These are phyloP conservation scores for Takakia lepidozioides DNA, from an alignment of 225 moss, liverwort and hornwort species.

Conservation along the genomic window DNA sequence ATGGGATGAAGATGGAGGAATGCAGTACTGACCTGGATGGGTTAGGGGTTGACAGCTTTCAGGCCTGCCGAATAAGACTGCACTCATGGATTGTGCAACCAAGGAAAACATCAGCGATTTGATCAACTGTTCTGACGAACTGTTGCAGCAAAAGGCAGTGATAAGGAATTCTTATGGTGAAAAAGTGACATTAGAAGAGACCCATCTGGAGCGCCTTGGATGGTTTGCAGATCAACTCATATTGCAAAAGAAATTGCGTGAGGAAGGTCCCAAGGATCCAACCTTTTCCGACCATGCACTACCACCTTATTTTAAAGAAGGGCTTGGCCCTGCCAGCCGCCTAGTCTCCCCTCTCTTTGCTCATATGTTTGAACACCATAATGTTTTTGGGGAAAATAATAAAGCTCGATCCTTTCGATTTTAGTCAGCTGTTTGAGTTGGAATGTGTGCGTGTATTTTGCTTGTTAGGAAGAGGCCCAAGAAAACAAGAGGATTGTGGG, in stretches of 20 bases:
- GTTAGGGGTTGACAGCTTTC: conserved; percentile 71
- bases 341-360: conserved; percentile 56
- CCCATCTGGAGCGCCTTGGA: conserved; percentile 59
- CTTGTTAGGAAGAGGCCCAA: no score
- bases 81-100: conserved; percentile 77
- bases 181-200: conserved; percentile 54
- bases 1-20: no score
- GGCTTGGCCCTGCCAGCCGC: conserved; percentile 48
- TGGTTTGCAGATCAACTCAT: conserved; percentile 97
- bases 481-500: no score
- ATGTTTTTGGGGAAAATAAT: no score
- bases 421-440: no score
- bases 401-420: no score
- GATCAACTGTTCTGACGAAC: conserved; percentile 48
- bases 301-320: conserved; percentile 23
- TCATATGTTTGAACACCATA: conserved; percentile 35
- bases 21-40: no score
- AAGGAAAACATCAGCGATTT: conserved; percentile 60
- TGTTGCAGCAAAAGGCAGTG: conserved; percentile 59
- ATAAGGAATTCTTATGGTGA: conserved; percentile 80
- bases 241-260: conserved; percentile 59
- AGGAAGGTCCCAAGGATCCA: conserved; percentile 45
- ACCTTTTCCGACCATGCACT: conserved; percentile 32
- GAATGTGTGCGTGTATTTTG: no score
- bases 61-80: conserved; percentile 73